Base-by-base conservation (phyloP, 495 filamentous ascomycete species). In the Neurospora cerealis region DNA sequence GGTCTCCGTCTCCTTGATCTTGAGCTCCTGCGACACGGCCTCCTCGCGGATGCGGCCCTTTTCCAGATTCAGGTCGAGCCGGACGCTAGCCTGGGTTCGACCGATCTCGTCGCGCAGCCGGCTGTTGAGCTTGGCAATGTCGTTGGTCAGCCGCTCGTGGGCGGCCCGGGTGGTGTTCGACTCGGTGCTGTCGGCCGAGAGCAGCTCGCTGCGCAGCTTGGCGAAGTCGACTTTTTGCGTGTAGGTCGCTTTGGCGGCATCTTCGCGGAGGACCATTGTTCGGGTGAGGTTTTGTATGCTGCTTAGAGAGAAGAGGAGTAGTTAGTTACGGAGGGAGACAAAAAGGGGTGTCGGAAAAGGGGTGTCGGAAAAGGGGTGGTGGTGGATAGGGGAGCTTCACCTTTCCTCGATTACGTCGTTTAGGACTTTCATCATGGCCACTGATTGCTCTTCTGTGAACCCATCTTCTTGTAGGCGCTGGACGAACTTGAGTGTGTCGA, bases 211-310 rank as follows among this genome's bases (percentile, higher is more conserved):
- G 80, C 96, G 93, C 24, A 98, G 90, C 85, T 98, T 97, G n/a
- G 96, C 93, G 78, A 99, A 98, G 84, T 99, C 96, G 72, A 99
- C 96, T 83, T 98, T 98, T 80, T 98, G 96, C 0, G 94, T 97
- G 83, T 99, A 99, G 3, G 93, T 96, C 7, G 93, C 91, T 74
- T 91, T 91, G 74, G 92, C 91, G 54, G 92, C 90, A 75, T 93
- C 96, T 83, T 98, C 96, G 78, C 93, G 93, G n/a, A 96, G 87
- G 4, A 99, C 96, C 96, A 99, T 98, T 13, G 96, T 98, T 72
- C 96, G 91, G 0, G 96, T 98, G 28, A 99, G 85, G 85, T 99
- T 98, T 80, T 98, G 96, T 73, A 99, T 97, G 76, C 93, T 92
- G 76, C 3, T 66, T 34, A 41, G 21, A 15, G 40, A 40, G 32